Percentiles rank a stretch among this genome's conserved stretches.
These are phyloP conservation scores for Entomortierella parvispora DNA, from an alignment of 192 early-diverging fungal species.

Conservation along the genomic window DNA sequence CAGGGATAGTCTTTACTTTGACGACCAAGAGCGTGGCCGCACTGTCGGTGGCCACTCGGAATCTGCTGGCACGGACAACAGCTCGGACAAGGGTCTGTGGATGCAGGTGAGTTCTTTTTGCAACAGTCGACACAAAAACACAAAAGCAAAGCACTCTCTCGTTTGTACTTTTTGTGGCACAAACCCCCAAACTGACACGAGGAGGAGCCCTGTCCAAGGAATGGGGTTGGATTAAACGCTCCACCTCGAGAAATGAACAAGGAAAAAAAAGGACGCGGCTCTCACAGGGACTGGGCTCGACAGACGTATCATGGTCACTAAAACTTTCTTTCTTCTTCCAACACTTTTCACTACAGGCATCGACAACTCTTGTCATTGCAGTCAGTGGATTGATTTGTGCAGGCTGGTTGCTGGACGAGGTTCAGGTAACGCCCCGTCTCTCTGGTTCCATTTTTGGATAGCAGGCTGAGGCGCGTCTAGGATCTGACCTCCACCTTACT, in stretches of 20 bases:
- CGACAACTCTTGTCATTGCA: slow-evolving; percentile 69
- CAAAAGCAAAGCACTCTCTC: neutral
- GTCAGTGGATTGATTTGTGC: slow-evolving; percentile 76
- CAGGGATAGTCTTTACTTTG: neutral
- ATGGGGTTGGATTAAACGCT: too few relatives aligned
- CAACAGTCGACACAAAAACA: neutral
- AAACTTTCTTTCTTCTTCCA: neutral
- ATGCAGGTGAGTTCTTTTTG: slow-evolving; percentile 29
- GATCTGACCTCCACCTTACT: neutral
- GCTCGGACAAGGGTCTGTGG: slow-evolving; percentile 26
- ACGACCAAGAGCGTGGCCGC: slow-evolving; percentile 2
- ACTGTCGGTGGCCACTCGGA: neutral
- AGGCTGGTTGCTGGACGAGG: slow-evolving; percentile 74
- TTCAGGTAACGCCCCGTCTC: slow-evolving; percentile 58
- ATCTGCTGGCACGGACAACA: neutral
- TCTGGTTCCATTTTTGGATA: neutral
- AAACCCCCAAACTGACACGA: neutral
- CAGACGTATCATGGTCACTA: too few relatives aligned
- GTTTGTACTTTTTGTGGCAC: neutral
- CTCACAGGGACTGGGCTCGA: too few relatives aligned
- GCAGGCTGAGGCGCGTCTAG: too few relatives aligned
- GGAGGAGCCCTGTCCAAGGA: too few relatives aligned
- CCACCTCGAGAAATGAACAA: too few relatives aligned
- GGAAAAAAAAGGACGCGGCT: too few relatives aligned
- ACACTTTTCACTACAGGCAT: slow-evolving; percentile 16